These are phyloP conservation scores for Globisporangium sylvaticum DNA, from an alignment of 352 stramenopile genomes.

Conservation along the genomic window DNA sequence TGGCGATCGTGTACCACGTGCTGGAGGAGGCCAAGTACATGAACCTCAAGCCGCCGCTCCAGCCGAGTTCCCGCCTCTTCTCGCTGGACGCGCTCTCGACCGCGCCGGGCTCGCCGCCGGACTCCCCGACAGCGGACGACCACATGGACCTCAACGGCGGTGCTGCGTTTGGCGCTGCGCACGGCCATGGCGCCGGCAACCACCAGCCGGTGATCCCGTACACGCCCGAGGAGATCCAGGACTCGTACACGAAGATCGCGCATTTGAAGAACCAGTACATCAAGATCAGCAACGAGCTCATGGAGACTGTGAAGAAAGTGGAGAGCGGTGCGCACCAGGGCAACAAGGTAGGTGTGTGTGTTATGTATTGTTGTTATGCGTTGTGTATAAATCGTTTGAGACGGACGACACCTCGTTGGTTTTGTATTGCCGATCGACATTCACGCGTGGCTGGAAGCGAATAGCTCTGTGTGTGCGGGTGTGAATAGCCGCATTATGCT, in stretches of 20 bases:
- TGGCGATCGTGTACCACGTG: slow-evolving; percentile 73
- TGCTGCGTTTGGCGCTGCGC: slow-evolving; percentile 21
- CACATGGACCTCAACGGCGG: slow-evolving; percentile 48
- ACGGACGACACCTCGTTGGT: background rate
- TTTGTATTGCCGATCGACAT: background rate
- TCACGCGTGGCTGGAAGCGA: background rate
- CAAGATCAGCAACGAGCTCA: slow-evolving; percentile 61
- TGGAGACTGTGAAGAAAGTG: slow-evolving; percentile 50
- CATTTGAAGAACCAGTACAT: slow-evolving; percentile 78
- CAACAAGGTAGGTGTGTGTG: slow-evolving; percentile 10
- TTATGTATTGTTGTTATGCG: background rate
- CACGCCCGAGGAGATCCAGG: slow-evolving; percentile 79
- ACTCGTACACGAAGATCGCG: slow-evolving; percentile 83
- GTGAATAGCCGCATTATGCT: background rate
- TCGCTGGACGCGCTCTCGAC: slow-evolving; percentile 42
- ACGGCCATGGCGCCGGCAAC: slow-evolving; percentile 22
- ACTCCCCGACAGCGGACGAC: slow-evolving; percentile 45
- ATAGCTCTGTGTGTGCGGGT: background rate
- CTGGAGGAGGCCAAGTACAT: slow-evolving; percentile 81
- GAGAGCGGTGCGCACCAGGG: slow-evolving; percentile 20
- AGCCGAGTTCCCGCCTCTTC: slow-evolving; percentile 76
- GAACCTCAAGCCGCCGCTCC: slow-evolving; percentile 80
- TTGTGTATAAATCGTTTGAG: background rate
- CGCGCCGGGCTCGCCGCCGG: slow-evolving; percentile 27
- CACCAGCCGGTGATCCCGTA: slow-evolving; percentile 63